Evolutionary conservation across 2,329 filamentous ascomycete species (phyloP).

Genomic region (Triangularia verruculosa): DNA sequence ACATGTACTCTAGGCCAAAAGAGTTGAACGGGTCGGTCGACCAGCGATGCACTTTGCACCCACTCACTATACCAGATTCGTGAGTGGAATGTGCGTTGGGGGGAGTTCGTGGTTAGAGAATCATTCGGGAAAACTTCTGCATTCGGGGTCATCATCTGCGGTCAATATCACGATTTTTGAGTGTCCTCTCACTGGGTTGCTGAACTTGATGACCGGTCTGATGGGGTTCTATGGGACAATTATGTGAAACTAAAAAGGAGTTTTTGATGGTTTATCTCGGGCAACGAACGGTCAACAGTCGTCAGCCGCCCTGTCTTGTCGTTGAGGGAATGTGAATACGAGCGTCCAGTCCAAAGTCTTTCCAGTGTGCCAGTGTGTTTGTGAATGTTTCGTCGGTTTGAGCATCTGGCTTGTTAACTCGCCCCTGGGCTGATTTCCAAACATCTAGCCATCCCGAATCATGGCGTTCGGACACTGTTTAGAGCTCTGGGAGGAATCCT

Average conservation of each 20-base stretch:
- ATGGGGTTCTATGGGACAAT: background rate
- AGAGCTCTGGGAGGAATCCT: no score
- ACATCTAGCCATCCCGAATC: no score
- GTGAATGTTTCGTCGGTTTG: background rate
- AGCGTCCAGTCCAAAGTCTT: background rate
- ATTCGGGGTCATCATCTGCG: slow-evolving; percentile 26
- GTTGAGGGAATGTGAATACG: background rate
- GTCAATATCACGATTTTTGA: slow-evolving; percentile 25
- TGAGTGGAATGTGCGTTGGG: slow-evolving; percentile 34
- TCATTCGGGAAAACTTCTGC: slow-evolving; percentile 26
- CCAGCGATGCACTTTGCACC: slow-evolving; percentile 28
- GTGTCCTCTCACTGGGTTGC: slow-evolving; percentile 19
- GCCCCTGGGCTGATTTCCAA: no score
- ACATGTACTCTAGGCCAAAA: slow-evolving; percentile 44
- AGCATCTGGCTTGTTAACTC: no score
- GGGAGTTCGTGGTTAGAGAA: slow-evolving; percentile 27
- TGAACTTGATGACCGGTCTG: background rate
- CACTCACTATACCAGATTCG: slow-evolving; percentile 28
- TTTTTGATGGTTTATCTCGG: slow-evolving; percentile 6
- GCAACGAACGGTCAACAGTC: background rate
- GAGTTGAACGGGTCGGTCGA: slow-evolving; percentile 32
- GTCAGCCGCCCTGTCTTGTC: background rate
- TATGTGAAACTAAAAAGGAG: slow-evolving; percentile 6
- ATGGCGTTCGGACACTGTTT: no score
- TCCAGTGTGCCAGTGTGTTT: background rate